Evolutionary conservation across 1,139 yeast species (phyloP), one percentile per base, ranked within the genome.

Genomic region (Yamadazyma triangularis): DNA sequence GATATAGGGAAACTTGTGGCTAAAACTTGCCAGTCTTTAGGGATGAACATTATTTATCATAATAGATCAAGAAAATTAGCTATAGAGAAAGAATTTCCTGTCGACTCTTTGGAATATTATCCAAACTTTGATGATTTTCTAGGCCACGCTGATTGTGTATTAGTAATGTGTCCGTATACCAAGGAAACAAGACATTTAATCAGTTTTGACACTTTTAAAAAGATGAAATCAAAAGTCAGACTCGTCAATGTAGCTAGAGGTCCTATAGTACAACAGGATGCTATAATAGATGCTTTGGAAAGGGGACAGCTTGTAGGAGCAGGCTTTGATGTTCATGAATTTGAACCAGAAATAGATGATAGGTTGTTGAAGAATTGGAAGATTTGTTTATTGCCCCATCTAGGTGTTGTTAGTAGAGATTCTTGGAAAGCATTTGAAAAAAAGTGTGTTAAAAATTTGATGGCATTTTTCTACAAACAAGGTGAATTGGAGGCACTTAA

Each of bases 271-370:
- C 50, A 60, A 34, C 63, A 60, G 31, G 53, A 49, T 7, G 64
- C 65, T 1, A 51, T 61, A 2, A 49, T 60, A 15, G 61, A 58
- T 30, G 64, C 65, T 4, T 28, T 61, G 9, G 61, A 61, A 28
- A 39, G 57, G 14, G 66, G 65, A 1, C 66, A 60, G 30, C 39
- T 61, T 22, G 56, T 56, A 11, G 64, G 65, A 18, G 66, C 64
- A 5, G 68, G 67, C 0, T 56, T 61, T 38, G 68, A 61, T 41
- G 68, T 61, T n/a, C 60, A 58, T 35, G 65, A 61, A 35, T 56
- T 58, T 39, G 68, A 61, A 39, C 68, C 68, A 9, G 45, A 48
- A 31, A 57, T 61, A 13, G 44, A 50, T 27, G 50, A 52, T 23
- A 49, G 46, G 30, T 36, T 59, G 9, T 30, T 58, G 23, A 39